A percentile compares a stretch with the other conserved stretches of the same genome.
Evolutionary conservation across 495 filamentous ascomycete species (phyloP).

Genomic region (Pseudevernia furfuracea): DNA sequence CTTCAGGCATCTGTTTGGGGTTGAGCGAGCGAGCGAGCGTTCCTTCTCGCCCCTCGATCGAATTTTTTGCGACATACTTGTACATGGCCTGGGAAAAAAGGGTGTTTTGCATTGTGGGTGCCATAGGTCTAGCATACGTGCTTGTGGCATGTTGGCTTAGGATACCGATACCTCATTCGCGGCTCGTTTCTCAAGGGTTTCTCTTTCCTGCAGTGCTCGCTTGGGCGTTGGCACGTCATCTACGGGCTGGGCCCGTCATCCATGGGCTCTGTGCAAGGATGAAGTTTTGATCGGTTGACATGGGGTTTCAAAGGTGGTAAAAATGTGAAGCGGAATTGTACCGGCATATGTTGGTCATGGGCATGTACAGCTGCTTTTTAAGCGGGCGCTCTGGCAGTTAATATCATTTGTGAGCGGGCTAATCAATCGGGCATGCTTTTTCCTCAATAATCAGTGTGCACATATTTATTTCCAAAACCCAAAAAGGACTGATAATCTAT

Average conservation of each 20-base stretch:
- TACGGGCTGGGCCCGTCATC: neutral
- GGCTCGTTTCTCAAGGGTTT: neutral
- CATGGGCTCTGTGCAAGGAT: neutral
- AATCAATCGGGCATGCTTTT: neutral
- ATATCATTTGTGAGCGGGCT: neutral
- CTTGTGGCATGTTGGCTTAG: slow-evolving; percentile 3
- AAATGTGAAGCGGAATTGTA: neutral
- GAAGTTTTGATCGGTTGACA: neutral
- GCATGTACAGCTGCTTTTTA: neutral
- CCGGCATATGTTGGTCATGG: neutral
- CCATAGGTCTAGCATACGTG: slow-evolving; percentile 2
- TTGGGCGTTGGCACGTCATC: neutral
- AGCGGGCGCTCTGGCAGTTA: neutral
- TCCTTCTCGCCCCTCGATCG: neutral
- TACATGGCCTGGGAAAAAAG: neutral
- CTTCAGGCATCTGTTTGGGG: slow-evolving; percentile 20
- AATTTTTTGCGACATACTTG: neutral
- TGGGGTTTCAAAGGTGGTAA: neutral
- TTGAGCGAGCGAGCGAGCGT: neutral
- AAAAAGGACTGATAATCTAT: neutral
- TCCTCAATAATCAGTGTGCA: no score
- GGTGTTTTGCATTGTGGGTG: slow-evolving; percentile 6
- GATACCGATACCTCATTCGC: slow-evolving; percentile 3
- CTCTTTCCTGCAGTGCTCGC: neutral
- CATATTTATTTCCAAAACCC: neutral